Percentiles rank a stretch among this genome's conserved stretches.
phyloP scores from a whole-genome alignment of 345 rosid species.

The Odontarrhena argentea region DNA sequence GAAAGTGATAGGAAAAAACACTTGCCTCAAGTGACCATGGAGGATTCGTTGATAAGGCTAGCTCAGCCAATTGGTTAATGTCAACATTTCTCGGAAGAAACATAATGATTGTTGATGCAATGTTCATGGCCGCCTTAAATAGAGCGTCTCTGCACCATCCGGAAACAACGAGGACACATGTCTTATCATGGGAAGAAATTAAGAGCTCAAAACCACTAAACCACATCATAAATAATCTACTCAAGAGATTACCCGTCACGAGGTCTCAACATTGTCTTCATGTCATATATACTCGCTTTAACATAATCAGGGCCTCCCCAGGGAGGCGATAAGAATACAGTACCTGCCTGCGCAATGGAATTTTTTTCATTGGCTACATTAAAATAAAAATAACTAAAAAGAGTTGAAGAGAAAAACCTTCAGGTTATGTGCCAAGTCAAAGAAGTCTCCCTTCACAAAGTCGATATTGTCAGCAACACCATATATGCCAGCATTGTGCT shows the following conservation, averaged over 20 bases:
- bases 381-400: not conserved
- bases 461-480: slow-evolving; percentile 78
- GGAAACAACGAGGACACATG: slow-evolving; percentile 8
- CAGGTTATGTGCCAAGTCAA: slow-evolving; percentile 64
- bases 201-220: not conserved
- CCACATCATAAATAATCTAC: not conserved
- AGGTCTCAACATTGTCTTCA: slow-evolving; percentile 85
- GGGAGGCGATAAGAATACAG: slow-evolving; percentile 89
- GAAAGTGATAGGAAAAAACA: not conserved
- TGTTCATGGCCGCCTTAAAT: slow-evolving; percentile 62
- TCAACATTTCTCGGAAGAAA: slow-evolving; percentile 88
- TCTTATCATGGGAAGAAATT: slow-evolving; percentile 7
- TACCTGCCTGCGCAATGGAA: slow-evolving; percentile 58
- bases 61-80: slow-evolving; percentile 80
- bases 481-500: slow-evolving; percentile 80
- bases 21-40: slow-evolving; percentile 77
- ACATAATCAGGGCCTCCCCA: slow-evolving; percentile 96
- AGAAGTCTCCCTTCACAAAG: slow-evolving; percentile 77
- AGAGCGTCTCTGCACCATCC: slow-evolving; percentile 61
- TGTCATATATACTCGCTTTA: slow-evolving; percentile 62
- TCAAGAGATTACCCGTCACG: slow-evolving; percentile 63
- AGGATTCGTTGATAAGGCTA: slow-evolving; percentile 62
- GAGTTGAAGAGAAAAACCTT: slow-evolving; percentile 52
- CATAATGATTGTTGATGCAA: slow-evolving; percentile 67
- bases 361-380: not conserved